Percentiles rank a stretch among this genome's conserved stretches.
Evolutionary conservation across 441 rosid species (phyloP).

Genomic region (Brassica hybrid): DNA sequence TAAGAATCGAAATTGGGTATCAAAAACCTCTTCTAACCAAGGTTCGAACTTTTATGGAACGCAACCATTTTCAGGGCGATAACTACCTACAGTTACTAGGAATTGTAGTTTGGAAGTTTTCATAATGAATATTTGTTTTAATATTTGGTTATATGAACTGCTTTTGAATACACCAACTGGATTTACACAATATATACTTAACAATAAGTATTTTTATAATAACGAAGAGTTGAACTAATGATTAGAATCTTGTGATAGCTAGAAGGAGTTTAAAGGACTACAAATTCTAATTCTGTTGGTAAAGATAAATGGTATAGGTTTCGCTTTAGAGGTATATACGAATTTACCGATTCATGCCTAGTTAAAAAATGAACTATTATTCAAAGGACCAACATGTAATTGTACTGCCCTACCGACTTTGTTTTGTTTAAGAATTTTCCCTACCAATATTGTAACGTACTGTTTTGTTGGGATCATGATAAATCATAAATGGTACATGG

Average conservation of each 20-base stretch:
- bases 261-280: not conserved
- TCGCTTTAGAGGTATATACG: not conserved
- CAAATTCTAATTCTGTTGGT: not conserved
- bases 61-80: not conserved
- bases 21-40: not conserved
- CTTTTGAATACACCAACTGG: not conserved
- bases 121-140: not conserved
- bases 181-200: not conserved
- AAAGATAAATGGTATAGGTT: not conserved
- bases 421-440: not conserved
- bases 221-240: not conserved
- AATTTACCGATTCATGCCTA: constrained; percentile 22
- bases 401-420: not conserved
- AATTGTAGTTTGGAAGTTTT: not conserved
- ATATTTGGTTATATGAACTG: not conserved
- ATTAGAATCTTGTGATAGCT: not conserved
- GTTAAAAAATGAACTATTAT: not conserved
- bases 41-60: not conserved
- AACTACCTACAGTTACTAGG: not conserved
- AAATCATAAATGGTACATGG: constrained; percentile 3
- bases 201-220: not conserved
- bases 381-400: not conserved
- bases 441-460: constrained; percentile 13
- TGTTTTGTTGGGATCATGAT: not conserved
- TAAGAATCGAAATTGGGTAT: not conserved